Evolutionary conservation across 2,329 filamentous ascomycete genomes (phyloP).

Genomic region (Trichoderma atroviride): DNA sequence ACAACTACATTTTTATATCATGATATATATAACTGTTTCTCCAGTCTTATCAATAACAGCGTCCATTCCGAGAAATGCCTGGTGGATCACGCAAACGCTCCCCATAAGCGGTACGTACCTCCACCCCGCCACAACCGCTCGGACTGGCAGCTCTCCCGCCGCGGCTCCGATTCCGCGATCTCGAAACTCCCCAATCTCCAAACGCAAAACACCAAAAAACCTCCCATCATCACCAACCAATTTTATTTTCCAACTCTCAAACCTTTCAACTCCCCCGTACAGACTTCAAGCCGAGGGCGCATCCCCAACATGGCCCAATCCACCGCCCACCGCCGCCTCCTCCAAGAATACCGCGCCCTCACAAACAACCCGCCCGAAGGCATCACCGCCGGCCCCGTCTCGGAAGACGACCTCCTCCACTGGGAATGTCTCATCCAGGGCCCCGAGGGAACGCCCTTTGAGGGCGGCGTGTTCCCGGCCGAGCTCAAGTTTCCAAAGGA

Average conservation of each 20-base stretch:
- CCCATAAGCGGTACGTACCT: background rate
- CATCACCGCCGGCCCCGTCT: slow-evolving; percentile 90
- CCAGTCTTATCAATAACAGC: no score
- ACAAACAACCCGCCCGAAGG: slow-evolving; percentile 96
- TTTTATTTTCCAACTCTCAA: background rate
- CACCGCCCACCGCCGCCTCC: slow-evolving; percentile 76
- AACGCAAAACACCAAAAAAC: background rate
- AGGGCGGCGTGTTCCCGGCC: slow-evolving; percentile 92
- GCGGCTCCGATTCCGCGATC: slow-evolving; percentile 15
- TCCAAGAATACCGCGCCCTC: slow-evolving; percentile 93
- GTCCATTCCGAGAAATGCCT: no score
- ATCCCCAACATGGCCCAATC: slow-evolving; percentile 56
- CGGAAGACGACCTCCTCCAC: slow-evolving; percentile 90
- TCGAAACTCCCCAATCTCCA: background rate
- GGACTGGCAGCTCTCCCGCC: background rate
- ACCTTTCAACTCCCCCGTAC: background rate
- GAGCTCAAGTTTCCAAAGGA: slow-evolving; percentile 94
- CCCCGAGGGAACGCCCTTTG: slow-evolving; percentile 92
- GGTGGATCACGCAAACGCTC: background rate
- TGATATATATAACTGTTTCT: no score
- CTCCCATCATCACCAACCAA: background rate
- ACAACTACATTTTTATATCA: no score
- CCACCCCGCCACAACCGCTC: slow-evolving; percentile 6
- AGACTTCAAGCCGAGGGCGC: no score
- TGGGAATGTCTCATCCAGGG: slow-evolving; percentile 98